These are phyloP conservation scores for Dianthus caryophyllus DNA, from an alignment of 148 eudicot genomes.

Conservation along the genomic window DNA sequence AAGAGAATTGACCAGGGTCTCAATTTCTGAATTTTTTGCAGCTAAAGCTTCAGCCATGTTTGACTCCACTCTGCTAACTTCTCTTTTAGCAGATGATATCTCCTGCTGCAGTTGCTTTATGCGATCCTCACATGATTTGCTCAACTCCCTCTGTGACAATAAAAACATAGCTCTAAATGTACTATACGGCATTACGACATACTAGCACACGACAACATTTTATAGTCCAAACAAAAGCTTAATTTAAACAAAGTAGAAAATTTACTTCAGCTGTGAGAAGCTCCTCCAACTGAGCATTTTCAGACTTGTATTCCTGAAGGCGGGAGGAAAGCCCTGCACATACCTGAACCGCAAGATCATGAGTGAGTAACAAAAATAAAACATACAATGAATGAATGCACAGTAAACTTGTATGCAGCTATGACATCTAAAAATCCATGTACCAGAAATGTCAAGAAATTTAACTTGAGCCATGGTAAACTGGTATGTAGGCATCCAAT, in stretches of 20 bases:
- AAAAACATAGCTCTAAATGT: conserved; percentile 13
- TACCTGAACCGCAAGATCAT: conserved; percentile 52
- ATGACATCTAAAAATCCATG: not conserved
- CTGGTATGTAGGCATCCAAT: not conserved
- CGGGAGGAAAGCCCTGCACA: conserved; percentile 99
- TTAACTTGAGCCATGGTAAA: not conserved
- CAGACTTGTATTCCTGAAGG: conserved; percentile 94
- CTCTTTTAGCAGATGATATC: conserved; percentile 62
- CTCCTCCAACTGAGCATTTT: conserved; percentile 98
- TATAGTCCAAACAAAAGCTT: conserved; percentile 8
- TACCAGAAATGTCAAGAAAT: not conserved
- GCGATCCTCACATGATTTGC: conserved; percentile 75
- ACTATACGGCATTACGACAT: not conserved
- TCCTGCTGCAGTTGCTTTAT: conserved; percentile 79
- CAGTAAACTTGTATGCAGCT: conserved; percentile 6
- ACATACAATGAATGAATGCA: not conserved
- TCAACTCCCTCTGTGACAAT: conserved; percentile 71
- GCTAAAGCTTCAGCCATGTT: conserved; percentile 84
- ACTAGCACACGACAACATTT: conserved; percentile 1
- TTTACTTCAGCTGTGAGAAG: conserved; percentile 87
- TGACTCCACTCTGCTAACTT: conserved; percentile 72
- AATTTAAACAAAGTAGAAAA: not conserved
- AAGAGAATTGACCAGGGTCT: conserved; percentile 70
- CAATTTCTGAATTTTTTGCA: conserved; percentile 95
- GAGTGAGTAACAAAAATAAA: conserved; percentile 3